phyloP scores from a whole-genome alignment of 2,329 filamentous ascomycete genomes.

The Septoria linicola region DNA sequence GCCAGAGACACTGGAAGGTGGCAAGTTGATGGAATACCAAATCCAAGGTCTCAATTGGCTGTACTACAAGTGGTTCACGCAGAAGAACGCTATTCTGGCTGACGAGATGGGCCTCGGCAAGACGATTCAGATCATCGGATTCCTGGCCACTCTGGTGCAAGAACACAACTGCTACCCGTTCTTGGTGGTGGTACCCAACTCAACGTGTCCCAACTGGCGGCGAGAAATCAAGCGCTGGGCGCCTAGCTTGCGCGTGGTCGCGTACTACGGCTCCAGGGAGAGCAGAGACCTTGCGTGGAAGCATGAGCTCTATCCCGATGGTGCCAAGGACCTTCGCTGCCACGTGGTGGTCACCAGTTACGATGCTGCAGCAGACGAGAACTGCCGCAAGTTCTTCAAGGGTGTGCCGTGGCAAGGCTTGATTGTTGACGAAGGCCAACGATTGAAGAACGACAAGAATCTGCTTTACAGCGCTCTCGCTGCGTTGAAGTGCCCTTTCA shows the following conservation, averaged over 20 bases:
- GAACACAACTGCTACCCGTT: conserved; percentile 80
- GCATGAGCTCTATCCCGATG: conserved; percentile 78
- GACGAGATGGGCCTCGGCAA: conserved; percentile 99
- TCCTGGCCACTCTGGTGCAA: conserved; percentile 68
- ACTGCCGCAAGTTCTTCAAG: conserved; percentile 64
- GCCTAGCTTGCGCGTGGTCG: conserved; percentile 80
- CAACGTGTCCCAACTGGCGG: conserved; percentile 96
- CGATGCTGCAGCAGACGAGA: conserved; percentile 80
- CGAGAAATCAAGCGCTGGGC: conserved; percentile 94
- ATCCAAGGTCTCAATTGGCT: conserved; percentile 93
- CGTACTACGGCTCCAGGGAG: conserved; percentile 77
- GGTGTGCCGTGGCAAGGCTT: conserved; percentile 80
- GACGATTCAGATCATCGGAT: conserved; percentile 86
- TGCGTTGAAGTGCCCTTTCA: conserved; percentile 74
- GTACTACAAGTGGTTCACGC: conserved; percentile 79
- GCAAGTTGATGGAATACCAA: conserved; percentile 90
- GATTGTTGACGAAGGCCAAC: conserved; percentile 91
- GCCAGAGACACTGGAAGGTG: conserved; percentile 70
- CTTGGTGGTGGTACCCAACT: conserved; percentile 87
- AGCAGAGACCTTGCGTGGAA: conserved; percentile 74
- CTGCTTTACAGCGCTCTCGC: conserved; percentile 73
- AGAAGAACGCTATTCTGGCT: conserved; percentile 84
- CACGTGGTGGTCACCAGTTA: conserved; percentile 96
- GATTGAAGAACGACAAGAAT: conserved; percentile 89
- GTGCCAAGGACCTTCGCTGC: conserved; percentile 68